These are phyloP conservation scores for Orbilia blumenaviensis DNA, from an alignment of 2,329 filamentous ascomycete genomes.

Conservation along the genomic window DNA sequence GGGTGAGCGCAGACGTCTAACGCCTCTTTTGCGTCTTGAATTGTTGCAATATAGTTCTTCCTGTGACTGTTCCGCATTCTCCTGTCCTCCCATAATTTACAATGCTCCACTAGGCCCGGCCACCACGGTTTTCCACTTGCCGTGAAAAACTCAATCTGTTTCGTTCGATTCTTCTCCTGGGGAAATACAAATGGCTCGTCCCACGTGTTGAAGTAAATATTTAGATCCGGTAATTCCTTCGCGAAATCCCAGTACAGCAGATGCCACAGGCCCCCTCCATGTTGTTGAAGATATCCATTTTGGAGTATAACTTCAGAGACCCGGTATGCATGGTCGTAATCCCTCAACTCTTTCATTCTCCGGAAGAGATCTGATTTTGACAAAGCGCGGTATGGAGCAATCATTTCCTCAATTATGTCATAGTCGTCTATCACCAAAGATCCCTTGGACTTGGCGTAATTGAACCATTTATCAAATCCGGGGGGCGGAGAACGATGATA, in stretches of 20 bases:
- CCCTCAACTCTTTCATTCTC: conserved; percentile 60
- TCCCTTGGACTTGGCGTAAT: conserved; percentile 61
- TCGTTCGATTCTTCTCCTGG: background rate
- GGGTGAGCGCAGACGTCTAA: conserved; percentile 64
- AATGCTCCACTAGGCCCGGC: conserved; percentile 9
- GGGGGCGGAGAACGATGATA: conserved; percentile 63
- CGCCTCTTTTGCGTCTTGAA: conserved; percentile 21
- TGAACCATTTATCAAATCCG: conserved; percentile 65
- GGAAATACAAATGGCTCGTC: conserved; percentile 56
- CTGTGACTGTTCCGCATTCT: background rate
- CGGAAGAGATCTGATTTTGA: background rate
- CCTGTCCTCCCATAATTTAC: conserved; percentile 3
- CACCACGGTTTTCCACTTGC: background rate
- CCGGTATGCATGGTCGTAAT: conserved; percentile 41
- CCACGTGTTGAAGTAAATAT: conserved; percentile 10
- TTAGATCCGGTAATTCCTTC: conserved; percentile 1
- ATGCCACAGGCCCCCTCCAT: background rate
- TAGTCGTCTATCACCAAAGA: conserved; percentile 67
- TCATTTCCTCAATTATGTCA: conserved; percentile 61
- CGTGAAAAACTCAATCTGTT: conserved; percentile 29
- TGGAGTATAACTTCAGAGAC: background rate
- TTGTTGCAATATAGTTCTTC: conserved; percentile 16
- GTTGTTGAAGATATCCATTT: background rate
- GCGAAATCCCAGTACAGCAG: background rate
- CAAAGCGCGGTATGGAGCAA: conserved; percentile 61